A percentile compares a stretch with the other conserved stretches of the same genome.
phyloP scores from a whole-genome alignment of 495 filamentous ascomycete species.

The Lichina pygmaea region DNA sequence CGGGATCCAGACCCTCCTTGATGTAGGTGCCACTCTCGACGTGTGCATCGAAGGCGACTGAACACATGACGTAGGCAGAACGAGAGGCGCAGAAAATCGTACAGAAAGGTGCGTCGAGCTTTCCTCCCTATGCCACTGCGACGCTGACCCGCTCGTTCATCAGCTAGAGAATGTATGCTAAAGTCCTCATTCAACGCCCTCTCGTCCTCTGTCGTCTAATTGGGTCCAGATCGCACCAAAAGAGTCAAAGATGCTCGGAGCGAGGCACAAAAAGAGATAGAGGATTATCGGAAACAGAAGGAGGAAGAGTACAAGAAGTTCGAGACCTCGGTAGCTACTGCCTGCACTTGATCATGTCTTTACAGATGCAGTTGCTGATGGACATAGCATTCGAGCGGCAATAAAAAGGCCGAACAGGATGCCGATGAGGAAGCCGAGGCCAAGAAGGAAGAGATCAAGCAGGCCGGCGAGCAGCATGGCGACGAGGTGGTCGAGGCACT shows the following conservation, averaged over 20 bases:
- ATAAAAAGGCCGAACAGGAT: slow-evolving; percentile 67
- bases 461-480: slow-evolving; percentile 49
- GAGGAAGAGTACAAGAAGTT: slow-evolving; percentile 90
- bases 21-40: slow-evolving; percentile 31
- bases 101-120: slow-evolving; percentile 42
- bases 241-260: slow-evolving; percentile 81
- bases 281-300: slow-evolving; percentile 72
- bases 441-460: slow-evolving; percentile 60
- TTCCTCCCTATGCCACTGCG: not conserved
- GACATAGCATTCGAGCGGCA: slow-evolving; percentile 53
- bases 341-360: not conserved
- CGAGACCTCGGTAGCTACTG: slow-evolving; percentile 47
- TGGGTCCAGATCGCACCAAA: slow-evolving; percentile 63
- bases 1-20: slow-evolving; percentile 94
- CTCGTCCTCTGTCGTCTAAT: not conserved
- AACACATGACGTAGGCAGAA: slow-evolving; percentile 41
- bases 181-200: not conserved
- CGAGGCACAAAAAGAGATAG: slow-evolving; percentile 95
- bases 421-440: slow-evolving; percentile 57
- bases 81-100: slow-evolving; percentile 98
- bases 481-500: slow-evolving; percentile 57
- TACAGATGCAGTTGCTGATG: not conserved
- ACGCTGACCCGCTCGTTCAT: slow-evolving; percentile 11
- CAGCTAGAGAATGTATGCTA: slow-evolving; percentile 47
- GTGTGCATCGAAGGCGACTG: slow-evolving; percentile 7